A percentile compares a stretch with the other conserved stretches of the same genome.
These are phyloP conservation scores for Saccharomycopsis amapae DNA, from an alignment of 805 yeast genomes.

Conservation along the genomic window DNA sequence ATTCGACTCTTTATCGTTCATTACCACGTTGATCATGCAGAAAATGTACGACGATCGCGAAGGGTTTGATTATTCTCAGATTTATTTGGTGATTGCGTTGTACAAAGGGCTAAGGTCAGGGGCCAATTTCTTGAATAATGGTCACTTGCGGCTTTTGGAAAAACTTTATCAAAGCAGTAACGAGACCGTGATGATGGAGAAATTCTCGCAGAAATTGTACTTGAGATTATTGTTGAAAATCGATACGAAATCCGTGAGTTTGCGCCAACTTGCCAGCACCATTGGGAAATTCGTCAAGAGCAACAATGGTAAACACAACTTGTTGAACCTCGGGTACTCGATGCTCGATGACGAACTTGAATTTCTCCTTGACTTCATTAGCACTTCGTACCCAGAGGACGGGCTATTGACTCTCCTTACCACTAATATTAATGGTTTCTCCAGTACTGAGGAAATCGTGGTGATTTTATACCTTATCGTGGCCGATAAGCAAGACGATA, in stretches of 20 bases:
- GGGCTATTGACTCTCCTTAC: slow-evolving; percentile 12
- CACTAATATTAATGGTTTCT: not conserved
- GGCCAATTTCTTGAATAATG: not conserved
- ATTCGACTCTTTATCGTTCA: slow-evolving; percentile 5
- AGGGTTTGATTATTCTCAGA: slow-evolving; percentile 64
- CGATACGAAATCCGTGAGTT: slow-evolving; percentile 26
- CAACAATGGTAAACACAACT: slow-evolving; percentile 19
- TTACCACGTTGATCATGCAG: slow-evolving; percentile 32
- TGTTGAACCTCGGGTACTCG: slow-evolving; percentile 27
- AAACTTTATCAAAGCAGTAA: slow-evolving; percentile 32
- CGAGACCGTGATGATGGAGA: slow-evolving; percentile 50
- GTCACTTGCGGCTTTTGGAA: slow-evolving; percentile 28
- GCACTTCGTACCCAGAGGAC: slow-evolving; percentile 27
- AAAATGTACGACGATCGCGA: slow-evolving; percentile 42
- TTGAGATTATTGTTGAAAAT: slow-evolving; percentile 39
- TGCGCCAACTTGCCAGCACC: slow-evolving; percentile 30
- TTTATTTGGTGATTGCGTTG: slow-evolving; percentile 53
- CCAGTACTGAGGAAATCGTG: not conserved
- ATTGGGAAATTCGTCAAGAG: slow-evolving; percentile 34
- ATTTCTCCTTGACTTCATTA: slow-evolving; percentile 30
- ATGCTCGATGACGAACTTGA: slow-evolving; percentile 33
- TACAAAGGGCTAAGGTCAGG: slow-evolving; percentile 28
- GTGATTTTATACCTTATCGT: not conserved
- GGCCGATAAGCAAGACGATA: not conserved
- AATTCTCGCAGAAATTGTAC: slow-evolving; percentile 43